Evolutionary conservation across 441 rosid genomes (phyloP), one percentile per base, ranked within the genome.

Genomic region (Arabidopsis hybrid): DNA sequence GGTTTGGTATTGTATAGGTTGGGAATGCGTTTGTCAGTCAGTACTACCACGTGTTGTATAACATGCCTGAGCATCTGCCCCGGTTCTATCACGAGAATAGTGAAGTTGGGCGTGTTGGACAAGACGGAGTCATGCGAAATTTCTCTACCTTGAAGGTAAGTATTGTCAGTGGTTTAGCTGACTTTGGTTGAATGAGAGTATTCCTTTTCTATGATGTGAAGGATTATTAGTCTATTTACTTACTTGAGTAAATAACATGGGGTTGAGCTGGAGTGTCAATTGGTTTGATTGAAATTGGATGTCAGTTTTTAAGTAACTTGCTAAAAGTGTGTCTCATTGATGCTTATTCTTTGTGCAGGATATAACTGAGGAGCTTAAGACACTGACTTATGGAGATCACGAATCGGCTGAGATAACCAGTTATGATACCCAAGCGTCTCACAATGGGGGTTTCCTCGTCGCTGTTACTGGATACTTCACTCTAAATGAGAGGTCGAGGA

Each of bases 401-500:
- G n/a, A 17, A 9, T 77, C 67, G 0, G 92, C 89, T 55, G 88
- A 87, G 76, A 92, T 95, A 60, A 72, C 68, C 32, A 85, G 90
- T 16, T 88, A 85, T 60, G 96, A 92, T 79, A 85, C 95, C 6
- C 98, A 92, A 73, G 93, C 85, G 61, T 95, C 99, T 38, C 84
- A 77, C 74, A 74, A 61, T 14, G 88, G 90, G 2, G 97, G 98
- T 55, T 90, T 92, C 7, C 80, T 89, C 56, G 92, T 92, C 75
- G 91, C 86, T 9, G 98, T 95, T 77, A 89, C 88, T 66, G 99
- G 99, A 29, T 85, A 76, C 82, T 83, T 92, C 84, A 85, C 81
- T 73, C 87, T 85, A 57, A 83, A 69, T 42, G 88, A 86, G 51
- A 69, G 74, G 16, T 21, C 72, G 60, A 81, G 74, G 64, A 83